phyloP scores from a whole-genome alignment of 331 rosid genomes.

The Rosa hybrid region DNA sequence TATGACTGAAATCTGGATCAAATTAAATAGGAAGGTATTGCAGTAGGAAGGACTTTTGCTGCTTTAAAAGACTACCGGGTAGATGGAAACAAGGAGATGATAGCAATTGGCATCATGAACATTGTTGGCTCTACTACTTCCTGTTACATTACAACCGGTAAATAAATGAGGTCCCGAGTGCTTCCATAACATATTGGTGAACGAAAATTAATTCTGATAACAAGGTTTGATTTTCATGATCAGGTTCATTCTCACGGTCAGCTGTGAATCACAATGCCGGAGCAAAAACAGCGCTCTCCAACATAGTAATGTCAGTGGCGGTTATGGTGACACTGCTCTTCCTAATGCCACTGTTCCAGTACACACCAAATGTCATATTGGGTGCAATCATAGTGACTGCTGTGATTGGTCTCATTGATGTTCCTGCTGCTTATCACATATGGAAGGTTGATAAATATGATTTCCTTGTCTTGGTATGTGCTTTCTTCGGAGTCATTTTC shows the following conservation, averaged over 20 bases:
- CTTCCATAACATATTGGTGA: not conserved
- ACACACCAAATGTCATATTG: conserved; percentile 83
- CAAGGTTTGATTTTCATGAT: not conserved
- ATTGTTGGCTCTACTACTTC: conserved; percentile 80
- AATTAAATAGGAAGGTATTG: conserved; percentile 78
- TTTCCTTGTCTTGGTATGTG: conserved; percentile 60
- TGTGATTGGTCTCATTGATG: conserved; percentile 76
- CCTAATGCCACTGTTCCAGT: conserved; percentile 86
- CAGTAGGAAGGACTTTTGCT: conserved; percentile 96
- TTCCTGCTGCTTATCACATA: conserved; percentile 59
- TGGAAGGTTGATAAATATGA: conserved; percentile 91
- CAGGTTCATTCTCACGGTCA: conserved; percentile 91
- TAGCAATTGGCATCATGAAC: conserved; percentile 91
- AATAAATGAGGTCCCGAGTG: not conserved
- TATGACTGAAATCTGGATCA: not conserved
- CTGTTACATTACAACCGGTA: conserved; percentile 86
- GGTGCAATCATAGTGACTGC: conserved; percentile 88
- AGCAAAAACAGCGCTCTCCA: conserved; percentile 71
- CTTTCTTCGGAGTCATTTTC: conserved; percentile 80
- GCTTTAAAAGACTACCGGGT: conserved; percentile 68
- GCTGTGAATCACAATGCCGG: conserved; percentile 94
- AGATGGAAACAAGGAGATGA: conserved; percentile 97
- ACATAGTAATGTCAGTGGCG: conserved; percentile 74
- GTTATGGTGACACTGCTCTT: conserved; percentile 84
- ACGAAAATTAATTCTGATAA: not conserved